These are phyloP conservation scores for Tritrichomonas musculus DNA, from an alignment of 208 protist species.

Conservation along the genomic window DNA sequence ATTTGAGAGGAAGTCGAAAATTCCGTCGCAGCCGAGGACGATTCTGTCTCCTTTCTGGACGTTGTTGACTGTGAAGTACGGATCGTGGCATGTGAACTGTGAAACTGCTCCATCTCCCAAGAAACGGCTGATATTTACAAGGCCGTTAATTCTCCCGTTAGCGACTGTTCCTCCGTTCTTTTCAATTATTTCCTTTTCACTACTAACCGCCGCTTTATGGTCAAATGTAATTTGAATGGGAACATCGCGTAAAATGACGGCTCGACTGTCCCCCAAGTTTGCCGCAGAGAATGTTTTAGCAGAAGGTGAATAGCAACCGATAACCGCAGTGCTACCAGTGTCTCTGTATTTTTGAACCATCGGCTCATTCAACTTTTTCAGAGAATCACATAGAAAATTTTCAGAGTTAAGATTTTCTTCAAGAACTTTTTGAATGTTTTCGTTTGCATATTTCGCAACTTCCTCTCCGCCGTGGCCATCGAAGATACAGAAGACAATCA, in stretches of 20 bases:
- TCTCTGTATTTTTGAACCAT: neutral
- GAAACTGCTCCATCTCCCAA: neutral
- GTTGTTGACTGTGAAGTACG: neutral
- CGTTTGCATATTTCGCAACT: neutral
- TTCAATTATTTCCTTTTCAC: neutral
- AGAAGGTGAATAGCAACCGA: too few relatives aligned
- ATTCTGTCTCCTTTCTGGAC: neutral
- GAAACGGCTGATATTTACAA: neutral
- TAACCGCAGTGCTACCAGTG: neutral
- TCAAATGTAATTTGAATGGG: neutral
- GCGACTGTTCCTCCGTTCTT: neutral
- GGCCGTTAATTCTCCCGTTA: neutral
- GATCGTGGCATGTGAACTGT: neutral
- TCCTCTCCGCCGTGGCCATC: neutral
- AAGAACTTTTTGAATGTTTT: too few relatives aligned
- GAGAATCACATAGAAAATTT: neutral
- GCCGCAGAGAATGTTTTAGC: too few relatives aligned
- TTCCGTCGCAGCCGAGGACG: neutral
- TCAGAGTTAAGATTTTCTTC: neutral
- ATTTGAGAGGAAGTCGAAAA: neutral
- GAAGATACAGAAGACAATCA: neutral
- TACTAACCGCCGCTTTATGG: neutral
- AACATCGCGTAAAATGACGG: neutral
- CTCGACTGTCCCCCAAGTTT: slow-evolving; percentile 14
- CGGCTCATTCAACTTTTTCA: neutral